These are phyloP conservation scores for Cryomyces minteri DNA, from an alignment of 495 filamentous ascomycete genomes.

Conservation along the genomic window DNA sequence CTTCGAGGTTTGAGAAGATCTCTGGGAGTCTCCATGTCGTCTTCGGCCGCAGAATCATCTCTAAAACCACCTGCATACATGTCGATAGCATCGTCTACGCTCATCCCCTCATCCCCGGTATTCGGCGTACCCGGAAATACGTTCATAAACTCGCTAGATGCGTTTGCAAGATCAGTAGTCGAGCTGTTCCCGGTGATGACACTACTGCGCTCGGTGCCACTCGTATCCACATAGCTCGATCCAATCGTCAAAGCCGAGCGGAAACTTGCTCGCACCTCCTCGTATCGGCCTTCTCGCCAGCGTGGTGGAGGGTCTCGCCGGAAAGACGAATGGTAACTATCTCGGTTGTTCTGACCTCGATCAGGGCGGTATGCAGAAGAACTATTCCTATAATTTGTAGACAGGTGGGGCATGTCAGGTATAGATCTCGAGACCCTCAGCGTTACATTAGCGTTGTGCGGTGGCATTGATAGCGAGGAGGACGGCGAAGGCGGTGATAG, in stretches of 20 bases:
- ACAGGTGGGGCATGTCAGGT: no score
- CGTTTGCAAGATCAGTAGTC: constrained; percentile 37
- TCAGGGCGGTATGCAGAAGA: no score
- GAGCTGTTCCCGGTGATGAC: constrained; percentile 66
- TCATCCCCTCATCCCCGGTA: constrained; percentile 40
- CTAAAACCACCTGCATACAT: constrained; percentile 80
- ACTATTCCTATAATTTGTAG: no score
- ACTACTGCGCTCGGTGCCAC: constrained; percentile 64
- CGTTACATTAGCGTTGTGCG: no score
- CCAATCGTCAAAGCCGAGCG: constrained; percentile 50
- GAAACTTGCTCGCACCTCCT: constrained; percentile 50
- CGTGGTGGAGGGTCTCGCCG: background rate
- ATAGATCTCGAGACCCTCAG: no score
- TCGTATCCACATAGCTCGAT: constrained; percentile 49
- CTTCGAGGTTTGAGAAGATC: no score
- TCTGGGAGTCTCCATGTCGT: no score
- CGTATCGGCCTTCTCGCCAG: constrained; percentile 3
- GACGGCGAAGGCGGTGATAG: no score
- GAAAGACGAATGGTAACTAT: no score
- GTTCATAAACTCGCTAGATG: constrained; percentile 29
- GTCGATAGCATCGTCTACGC: constrained; percentile 79
- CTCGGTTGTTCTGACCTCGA: no score
- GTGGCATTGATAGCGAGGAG: no score
- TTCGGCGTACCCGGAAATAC: constrained; percentile 4
- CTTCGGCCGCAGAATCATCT: constrained; percentile 29